Evolutionary conservation across 202 grass and related monocot species (phyloP).

Genomic region (Saccharum hybrid): DNA sequence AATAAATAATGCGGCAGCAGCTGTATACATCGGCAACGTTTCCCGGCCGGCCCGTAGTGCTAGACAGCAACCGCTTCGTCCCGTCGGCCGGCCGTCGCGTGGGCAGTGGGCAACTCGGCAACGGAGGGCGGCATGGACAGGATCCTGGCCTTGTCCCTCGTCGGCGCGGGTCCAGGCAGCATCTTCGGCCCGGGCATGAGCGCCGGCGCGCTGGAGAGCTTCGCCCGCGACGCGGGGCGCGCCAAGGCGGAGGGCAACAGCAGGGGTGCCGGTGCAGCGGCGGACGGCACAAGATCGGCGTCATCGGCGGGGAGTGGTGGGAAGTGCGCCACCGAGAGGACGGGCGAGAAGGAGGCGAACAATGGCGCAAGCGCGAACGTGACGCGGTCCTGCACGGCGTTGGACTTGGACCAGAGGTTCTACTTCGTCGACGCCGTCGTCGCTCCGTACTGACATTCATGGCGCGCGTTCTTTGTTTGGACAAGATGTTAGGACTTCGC

Average conservation of each 20-base stretch:
- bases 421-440: too few species aligned
- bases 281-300: neutral
- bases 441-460: too few species aligned
- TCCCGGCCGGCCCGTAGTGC: neutral
- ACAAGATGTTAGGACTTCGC: too few species aligned
- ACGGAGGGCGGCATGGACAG: constrained; percentile 20
- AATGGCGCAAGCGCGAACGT: neutral
- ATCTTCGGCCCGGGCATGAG: constrained; percentile 52
- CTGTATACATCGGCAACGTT: neutral
- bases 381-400: too few species aligned
- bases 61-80: too few species aligned
- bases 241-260: neutral
- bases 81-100: neutral
- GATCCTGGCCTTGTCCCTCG: constrained; percentile 50
- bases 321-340: neutral
- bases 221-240: neutral
- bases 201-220: constrained; percentile 16
- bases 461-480: too few species aligned
- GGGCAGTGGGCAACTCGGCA: too few species aligned
- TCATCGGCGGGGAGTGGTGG: too few species aligned
- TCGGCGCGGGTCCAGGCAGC: constrained; percentile 46
- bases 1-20: neutral
- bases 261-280: neutral
- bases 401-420: too few species aligned
- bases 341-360: neutral